Conservation (phyloP, 75 land plant species). For the Pinus tabuliformis region DNA sequence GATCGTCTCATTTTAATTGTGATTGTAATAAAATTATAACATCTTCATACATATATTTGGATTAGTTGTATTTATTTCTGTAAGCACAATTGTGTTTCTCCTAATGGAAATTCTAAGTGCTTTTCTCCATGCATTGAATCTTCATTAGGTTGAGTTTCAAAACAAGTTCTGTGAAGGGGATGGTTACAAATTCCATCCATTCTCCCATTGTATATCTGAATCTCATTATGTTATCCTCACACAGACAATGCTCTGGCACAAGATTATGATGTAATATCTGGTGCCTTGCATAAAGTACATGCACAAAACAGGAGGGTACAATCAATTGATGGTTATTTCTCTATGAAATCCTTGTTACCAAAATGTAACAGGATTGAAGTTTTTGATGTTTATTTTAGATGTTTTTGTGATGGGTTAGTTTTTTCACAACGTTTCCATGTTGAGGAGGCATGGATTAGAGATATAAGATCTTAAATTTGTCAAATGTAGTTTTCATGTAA, state of each 20-base stretch:
- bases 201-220: too few species aligned
- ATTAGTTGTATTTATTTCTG: slow-evolving; percentile 71
- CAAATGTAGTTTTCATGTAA: neutral
- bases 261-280: too few species aligned
- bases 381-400: neutral
- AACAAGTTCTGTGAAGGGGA: slow-evolving; percentile 87
- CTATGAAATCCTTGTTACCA: neutral
- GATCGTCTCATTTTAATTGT: neutral
- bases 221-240: too few species aligned
- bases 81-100: slow-evolving; percentile 77
- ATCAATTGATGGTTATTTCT: neutral
- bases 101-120: slow-evolving; percentile 95
- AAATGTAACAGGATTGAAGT: neutral
- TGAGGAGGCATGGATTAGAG: neutral
- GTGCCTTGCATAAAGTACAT: too few species aligned
- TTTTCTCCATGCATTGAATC: slow-evolving; percentile 87
- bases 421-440: neutral
- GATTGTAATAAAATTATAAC: slow-evolving; percentile 45
- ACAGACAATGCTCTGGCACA: too few species aligned
- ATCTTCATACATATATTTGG: slow-evolving; percentile 65
- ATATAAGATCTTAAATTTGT: neutral
- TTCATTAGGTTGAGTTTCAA: slow-evolving; percentile 95
- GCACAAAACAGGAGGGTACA: neutral
- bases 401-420: neutral
- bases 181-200: slow-evolving; percentile 89